A percentile compares a stretch with the other conserved stretches of the same genome.
phyloP scores from a whole-genome alignment of 2,329 filamentous ascomycete genomes.

The Thielaviopsis ethacetica region DNA sequence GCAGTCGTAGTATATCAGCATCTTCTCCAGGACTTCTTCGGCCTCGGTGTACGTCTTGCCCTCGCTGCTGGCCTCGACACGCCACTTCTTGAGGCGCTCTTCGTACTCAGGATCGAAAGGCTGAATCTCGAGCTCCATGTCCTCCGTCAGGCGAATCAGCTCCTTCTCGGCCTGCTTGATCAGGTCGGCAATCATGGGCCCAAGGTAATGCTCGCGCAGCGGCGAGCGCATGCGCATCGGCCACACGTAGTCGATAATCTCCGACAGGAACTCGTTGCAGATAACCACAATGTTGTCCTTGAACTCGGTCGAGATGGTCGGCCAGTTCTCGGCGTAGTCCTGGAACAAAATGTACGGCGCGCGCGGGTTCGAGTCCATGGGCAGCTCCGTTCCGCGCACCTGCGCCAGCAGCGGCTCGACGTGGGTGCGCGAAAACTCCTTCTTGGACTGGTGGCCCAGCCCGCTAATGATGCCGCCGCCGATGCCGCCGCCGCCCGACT shows the following conservation, averaged over 20 bases:
- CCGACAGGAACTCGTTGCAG: slow-evolving; percentile 35
- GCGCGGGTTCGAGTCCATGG: slow-evolving; percentile 34
- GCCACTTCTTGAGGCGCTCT: slow-evolving; percentile 32
- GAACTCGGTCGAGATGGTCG: slow-evolving; percentile 34
- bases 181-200: slow-evolving; percentile 30
- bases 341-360: slow-evolving; percentile 38
- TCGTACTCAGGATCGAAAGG: slow-evolving; percentile 38
- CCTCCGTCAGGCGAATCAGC: slow-evolving; percentile 28
- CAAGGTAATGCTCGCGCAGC: slow-evolving; percentile 31
- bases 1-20: slow-evolving; percentile 38
- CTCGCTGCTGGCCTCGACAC: slow-evolving; percentile 24
- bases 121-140: slow-evolving; percentile 36
- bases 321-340: slow-evolving; percentile 36
- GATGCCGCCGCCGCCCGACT: slow-evolving; percentile 13
- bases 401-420: slow-evolving; percentile 33
- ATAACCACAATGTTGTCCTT: slow-evolving; percentile 37
- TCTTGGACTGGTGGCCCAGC: slow-evolving; percentile 25
- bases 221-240: slow-evolving; percentile 34
- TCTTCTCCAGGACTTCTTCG: slow-evolving; percentile 37
- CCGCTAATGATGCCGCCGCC: slow-evolving; percentile 15
- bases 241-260: slow-evolving; percentile 34
- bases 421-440: slow-evolving; percentile 30
- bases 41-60: slow-evolving; percentile 32
- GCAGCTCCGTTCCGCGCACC: slow-evolving; percentile 35
- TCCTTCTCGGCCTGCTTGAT: slow-evolving; percentile 31